Evolutionary conservation across 306 rosid species (phyloP).

Genomic region (Trifolium subterraneum): DNA sequence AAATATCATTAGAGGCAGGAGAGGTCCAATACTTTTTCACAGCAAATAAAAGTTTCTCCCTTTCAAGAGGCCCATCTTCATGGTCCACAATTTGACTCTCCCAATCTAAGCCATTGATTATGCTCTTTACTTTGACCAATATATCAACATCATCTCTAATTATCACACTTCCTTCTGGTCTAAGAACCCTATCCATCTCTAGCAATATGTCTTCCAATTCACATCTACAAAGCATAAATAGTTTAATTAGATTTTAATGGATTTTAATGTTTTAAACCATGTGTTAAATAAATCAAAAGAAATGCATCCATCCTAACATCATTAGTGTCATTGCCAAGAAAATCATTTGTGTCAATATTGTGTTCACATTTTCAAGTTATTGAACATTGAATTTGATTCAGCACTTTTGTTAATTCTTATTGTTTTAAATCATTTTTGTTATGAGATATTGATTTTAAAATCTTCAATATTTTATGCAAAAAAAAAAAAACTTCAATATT

Average conservation of each 20-base stretch:
- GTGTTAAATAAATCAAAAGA: background rate
- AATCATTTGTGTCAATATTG: too few relatives aligned
- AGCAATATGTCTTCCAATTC: constrained; percentile 75
- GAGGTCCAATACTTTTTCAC: constrained; percentile 91
- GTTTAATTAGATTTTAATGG: background rate
- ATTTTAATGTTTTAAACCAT: background rate
- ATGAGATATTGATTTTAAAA: too few relatives aligned
- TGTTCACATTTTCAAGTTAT: too few relatives aligned
- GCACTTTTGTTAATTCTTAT: too few relatives aligned
- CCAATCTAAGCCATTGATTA: constrained; percentile 68
- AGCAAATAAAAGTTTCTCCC: constrained; percentile 70
- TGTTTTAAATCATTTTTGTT: too few relatives aligned
- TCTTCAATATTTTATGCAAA: too few relatives aligned
- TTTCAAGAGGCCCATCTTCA: constrained; percentile 76
- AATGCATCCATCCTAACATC: too few relatives aligned
- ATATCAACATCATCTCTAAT: constrained; percentile 76
- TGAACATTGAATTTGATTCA: too few relatives aligned
- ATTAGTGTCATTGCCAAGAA: too few relatives aligned
- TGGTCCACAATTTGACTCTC: constrained; percentile 77
- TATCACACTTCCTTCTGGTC: constrained; percentile 86
- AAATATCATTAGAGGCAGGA: constrained; percentile 45
- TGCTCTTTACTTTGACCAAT: constrained; percentile 59
- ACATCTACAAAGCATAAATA: constrained; percentile 55
- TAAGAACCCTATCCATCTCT: constrained; percentile 82
- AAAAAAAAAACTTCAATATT: too few relatives aligned